Evolutionary conservation across 163 green algal species (phyloP), one percentile per base, ranked within the genome.

Genomic region (Chlorella variabilis): DNA sequence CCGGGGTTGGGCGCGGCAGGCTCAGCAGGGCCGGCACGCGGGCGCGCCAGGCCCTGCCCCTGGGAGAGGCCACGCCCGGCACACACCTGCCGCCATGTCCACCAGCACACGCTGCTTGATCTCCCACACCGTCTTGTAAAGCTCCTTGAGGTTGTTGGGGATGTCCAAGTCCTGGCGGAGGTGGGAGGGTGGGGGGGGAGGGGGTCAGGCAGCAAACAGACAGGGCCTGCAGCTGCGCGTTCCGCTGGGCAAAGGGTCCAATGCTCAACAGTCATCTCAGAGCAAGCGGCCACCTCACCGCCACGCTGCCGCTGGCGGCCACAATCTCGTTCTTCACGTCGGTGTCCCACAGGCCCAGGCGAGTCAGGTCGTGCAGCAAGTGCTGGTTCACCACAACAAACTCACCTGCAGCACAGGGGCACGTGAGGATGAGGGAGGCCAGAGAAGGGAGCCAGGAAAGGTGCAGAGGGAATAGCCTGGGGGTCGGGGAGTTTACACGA

Each of bases 101-200:
- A 99, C 96, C 62, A 99, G 89, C 63, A 90, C 83, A 36, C 92
- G 86, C 92, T 98, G 96, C 93, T 98, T 99, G 85, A 99, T 98
- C 92, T 99, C 97, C 97, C 97, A 99, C 66, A 99, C 97, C 61
- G 97, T 99, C 94, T 98, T 99, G 93, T 99, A 99, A 62, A 99
- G 91, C 18, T 71, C 80, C 91, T 98, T 98, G 31, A 99, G 89
- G 51, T 94, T 67, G 6, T 95, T 90, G 23, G 97, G 97, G 67
- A 99, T 96, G 82, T 97, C 93, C 68, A 98, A 84, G 23, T 90
- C 88, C 81, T 87, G 71, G 29, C 48, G 20, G 15, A n/a, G 23
- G 23, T n/a, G 54, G 23, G 6, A 15, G 5, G 23, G 23, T 29
- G 6, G 54, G 54, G 15, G 54, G 18, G 54, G 18, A 63, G 23